Evolutionary conservation across 371 early-diverging fungal genomes (phyloP).

Genomic region (Mortierella sp.): DNA sequence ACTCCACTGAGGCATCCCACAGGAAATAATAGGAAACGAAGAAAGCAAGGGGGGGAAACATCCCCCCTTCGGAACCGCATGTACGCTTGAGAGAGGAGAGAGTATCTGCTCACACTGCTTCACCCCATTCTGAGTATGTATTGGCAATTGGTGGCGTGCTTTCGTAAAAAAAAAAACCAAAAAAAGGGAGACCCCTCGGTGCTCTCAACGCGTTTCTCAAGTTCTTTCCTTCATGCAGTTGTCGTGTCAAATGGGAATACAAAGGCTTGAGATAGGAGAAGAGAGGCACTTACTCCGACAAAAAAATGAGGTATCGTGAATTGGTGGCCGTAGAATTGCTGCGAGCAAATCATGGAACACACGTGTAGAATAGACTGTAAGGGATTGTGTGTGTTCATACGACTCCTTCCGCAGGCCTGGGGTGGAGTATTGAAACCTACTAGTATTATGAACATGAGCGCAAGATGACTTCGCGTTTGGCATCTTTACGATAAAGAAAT

Average conservation of each 20-base stretch:
- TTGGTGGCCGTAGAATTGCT: no score
- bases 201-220: slow-evolving; percentile 4
- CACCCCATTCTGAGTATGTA: neutral
- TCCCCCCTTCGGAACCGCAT: neutral
- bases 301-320: neutral
- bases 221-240: neutral
- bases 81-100: no score
- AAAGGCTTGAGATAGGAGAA: neutral
- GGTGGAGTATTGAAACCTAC: no score
- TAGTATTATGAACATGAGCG: no score
- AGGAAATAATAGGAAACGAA: neutral
- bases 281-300: neutral
- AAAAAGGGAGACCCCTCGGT: no score
- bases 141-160: slow-evolving; percentile 13
- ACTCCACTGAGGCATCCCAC: neutral
- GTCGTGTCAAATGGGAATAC: no score
- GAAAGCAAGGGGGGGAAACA: neutral
- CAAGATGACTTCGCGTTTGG: no score
- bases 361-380: neutral
- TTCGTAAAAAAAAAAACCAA: no score
- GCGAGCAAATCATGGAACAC: slow-evolving; percentile 1
- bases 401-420: neutral
- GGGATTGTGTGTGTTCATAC: neutral
- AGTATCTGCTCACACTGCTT: no score
- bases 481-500: no score